phyloP scores from a whole-genome alignment of 352 stramenopile genomes.

The Globisporangium iwayamae region DNA sequence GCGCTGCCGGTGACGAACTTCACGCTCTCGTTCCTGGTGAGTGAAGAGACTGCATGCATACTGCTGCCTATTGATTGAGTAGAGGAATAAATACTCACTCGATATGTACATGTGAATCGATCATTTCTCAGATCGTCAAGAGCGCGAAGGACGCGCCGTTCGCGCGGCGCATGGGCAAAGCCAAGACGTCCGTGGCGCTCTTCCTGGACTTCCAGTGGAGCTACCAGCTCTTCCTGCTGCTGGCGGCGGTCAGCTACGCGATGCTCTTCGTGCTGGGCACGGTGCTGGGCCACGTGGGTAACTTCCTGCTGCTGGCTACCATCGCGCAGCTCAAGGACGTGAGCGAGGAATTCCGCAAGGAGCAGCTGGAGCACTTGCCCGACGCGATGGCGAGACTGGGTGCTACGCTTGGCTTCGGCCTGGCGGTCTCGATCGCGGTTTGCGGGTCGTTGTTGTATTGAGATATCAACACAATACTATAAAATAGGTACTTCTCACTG shows the following conservation, averaged over 20 bases:
- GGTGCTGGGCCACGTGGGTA: conserved; percentile 55
- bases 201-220: conserved; percentile 51
- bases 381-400: conserved; percentile 48
- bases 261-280: conserved; percentile 46
- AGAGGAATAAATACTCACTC: background rate
- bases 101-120: background rate
- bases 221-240: conserved; percentile 65
- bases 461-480: background rate
- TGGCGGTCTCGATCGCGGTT: conserved; percentile 55
- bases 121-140: conserved; percentile 37
- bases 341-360: conserved; percentile 65
- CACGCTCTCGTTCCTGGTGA: conserved; percentile 42
- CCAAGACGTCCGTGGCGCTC: conserved; percentile 47
- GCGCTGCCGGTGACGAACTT: conserved; percentile 61
- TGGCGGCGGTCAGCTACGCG: conserved; percentile 55
- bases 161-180: conserved; percentile 44
- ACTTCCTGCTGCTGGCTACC: conserved; percentile 56
- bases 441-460: conserved; percentile 30
- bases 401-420: conserved; percentile 34
- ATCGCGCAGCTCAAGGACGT: conserved; percentile 64
- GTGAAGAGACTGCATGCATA: background rate
- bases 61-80: background rate
- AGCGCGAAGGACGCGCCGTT: conserved; percentile 75
- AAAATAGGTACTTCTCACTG: conserved; percentile 8
- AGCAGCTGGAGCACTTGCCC: conserved; percentile 54